Conservation (phyloP, 306 rosid genomes). For the Cucumis melo region DNA sequence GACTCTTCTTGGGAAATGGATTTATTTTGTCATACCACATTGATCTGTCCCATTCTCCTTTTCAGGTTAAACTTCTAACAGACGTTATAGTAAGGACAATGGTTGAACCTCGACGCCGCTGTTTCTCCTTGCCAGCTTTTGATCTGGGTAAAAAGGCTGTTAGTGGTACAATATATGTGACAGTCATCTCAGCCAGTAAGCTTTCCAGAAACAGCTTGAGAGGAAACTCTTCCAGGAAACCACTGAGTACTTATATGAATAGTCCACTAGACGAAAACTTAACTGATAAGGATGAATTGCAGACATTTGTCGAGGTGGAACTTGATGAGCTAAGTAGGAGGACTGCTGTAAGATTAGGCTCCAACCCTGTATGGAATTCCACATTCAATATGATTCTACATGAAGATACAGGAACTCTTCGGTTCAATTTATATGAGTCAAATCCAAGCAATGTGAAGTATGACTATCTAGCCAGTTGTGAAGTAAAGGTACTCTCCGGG, state of each 20-base stretch:
- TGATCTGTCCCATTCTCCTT: neutral
- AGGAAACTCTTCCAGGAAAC: slow-evolving; percentile 45
- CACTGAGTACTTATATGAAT: slow-evolving; percentile 26
- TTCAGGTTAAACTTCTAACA: slow-evolving; percentile 63
- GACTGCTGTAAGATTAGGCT: slow-evolving; percentile 50
- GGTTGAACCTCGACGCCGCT: slow-evolving; percentile 97
- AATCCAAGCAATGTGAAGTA: slow-evolving; percentile 59
- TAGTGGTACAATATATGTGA: slow-evolving; percentile 70
- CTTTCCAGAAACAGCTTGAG: slow-evolving; percentile 54
- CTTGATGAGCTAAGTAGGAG: slow-evolving; percentile 67
- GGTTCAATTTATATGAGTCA: slow-evolving; percentile 64
- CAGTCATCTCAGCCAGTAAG: slow-evolving; percentile 66
- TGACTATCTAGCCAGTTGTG: slow-evolving; percentile 79
- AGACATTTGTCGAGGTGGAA: slow-evolving; percentile 90
- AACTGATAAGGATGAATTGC: slow-evolving; percentile 52
- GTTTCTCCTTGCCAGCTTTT: slow-evolving; percentile 69
- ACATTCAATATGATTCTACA: slow-evolving; percentile 91
- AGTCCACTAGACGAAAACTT: slow-evolving; percentile 35
- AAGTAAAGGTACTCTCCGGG: slow-evolving; percentile 52
- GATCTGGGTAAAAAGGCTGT: slow-evolving; percentile 65
- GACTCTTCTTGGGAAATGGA: neutral
- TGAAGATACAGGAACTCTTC: slow-evolving; percentile 54
- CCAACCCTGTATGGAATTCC: slow-evolving; percentile 80
- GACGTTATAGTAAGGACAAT: slow-evolving; percentile 75
- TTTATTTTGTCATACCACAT: neutral